These are phyloP conservation scores for Castanea sativa DNA, from an alignment of 306 rosid species.

Conservation along the genomic window DNA sequence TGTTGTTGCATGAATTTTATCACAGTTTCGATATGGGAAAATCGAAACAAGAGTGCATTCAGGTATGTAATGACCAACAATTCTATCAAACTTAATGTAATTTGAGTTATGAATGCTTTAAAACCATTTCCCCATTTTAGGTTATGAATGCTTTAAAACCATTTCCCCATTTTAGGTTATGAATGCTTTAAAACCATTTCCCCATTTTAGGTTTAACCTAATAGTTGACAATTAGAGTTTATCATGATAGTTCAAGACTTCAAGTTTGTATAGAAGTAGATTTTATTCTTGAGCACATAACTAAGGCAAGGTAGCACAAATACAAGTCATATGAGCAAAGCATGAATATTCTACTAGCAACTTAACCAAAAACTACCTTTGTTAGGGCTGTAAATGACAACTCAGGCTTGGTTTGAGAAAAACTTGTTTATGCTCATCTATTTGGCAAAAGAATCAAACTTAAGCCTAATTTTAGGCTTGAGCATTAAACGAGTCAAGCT, in stretches of 20 bases:
- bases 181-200: neutral
- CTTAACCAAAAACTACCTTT: neutral
- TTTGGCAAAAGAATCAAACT: too few species aligned
- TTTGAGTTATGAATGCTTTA: neutral
- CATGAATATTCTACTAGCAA: neutral
- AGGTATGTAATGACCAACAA: neutral
- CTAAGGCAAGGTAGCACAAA: neutral
- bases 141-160: too few species aligned
- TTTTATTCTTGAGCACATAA: neutral
- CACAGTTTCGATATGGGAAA: neutral
- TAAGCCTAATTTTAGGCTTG: too few species aligned
- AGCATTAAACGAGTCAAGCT: too few species aligned
- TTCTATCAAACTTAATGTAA: neutral
- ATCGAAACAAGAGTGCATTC: neutral
- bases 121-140: neutral
- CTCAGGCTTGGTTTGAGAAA: too few species aligned
- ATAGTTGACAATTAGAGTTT: neutral
- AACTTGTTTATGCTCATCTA: too few species aligned
- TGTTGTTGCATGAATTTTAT: neutral
- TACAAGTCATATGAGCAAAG: neutral
- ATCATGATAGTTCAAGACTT: neutral
- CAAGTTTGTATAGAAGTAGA: neutral
- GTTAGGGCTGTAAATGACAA: too few species aligned
- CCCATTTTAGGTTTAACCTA: neutral
- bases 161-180: neutral